A percentile compares a stretch with the other conserved stretches of the same genome.
These are phyloP conservation scores for Funneliformis caledonium DNA, from an alignment of 371 early-diverging fungal species.

Conservation along the genomic window DNA sequence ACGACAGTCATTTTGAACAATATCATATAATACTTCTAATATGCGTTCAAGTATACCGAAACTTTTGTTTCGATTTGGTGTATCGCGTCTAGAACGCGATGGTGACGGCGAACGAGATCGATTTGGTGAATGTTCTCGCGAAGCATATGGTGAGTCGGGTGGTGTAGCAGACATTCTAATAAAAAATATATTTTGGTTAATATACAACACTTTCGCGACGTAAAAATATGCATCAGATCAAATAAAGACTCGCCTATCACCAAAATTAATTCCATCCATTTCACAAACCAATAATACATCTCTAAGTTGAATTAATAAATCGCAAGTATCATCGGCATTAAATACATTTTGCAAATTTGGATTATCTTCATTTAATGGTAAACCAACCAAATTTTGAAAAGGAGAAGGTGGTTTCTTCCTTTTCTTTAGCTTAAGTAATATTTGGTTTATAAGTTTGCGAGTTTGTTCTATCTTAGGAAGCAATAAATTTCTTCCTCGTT, in stretches of 20 bases:
- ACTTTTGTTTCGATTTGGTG: not conserved
- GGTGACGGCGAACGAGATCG: constrained; percentile 37
- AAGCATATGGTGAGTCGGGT: constrained; percentile 34
- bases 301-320: constrained; percentile 34
- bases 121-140: constrained; percentile 34
- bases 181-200: not conserved
- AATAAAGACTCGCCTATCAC: constrained; percentile 21
- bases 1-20: constrained; percentile 40
- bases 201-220: not conserved
- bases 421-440: constrained; percentile 34
- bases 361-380: not conserved
- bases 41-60: constrained; percentile 22
- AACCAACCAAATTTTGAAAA: not conserved
- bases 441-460: constrained; percentile 33
- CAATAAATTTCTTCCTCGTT: not conserved
- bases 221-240: not conserved
- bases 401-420: constrained; percentile 32
- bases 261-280: constrained; percentile 27
- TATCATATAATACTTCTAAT: constrained; percentile 29
- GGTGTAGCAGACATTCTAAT: constrained; percentile 22
- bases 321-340: constrained; percentile 33
- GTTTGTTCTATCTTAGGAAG: constrained; percentile 35
- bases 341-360: not conserved
- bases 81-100: not conserved
- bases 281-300: constrained; percentile 34